phyloP scores from a whole-genome alignment of 1,284 basidiomycete genomes.

The Fomitopsis pinicola region DNA sequence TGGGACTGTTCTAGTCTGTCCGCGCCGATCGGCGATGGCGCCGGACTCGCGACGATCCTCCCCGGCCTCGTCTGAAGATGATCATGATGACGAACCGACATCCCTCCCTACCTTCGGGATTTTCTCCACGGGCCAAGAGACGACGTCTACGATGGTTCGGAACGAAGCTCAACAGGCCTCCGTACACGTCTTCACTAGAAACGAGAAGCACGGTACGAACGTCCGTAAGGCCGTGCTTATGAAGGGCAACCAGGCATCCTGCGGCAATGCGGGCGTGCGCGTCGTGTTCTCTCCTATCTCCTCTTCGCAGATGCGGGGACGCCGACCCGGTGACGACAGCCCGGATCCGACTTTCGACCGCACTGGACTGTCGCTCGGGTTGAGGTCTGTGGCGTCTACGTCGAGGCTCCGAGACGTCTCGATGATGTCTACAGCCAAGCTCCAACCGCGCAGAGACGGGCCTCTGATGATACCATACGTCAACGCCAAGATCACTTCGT shows the following conservation, averaged over 20 bases:
- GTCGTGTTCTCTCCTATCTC: constrained; percentile 39
- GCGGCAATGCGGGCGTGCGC: constrained; percentile 53
- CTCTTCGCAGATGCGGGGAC: constrained; percentile 9
- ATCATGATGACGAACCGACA: constrained; percentile 41
- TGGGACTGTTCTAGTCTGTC: constrained; percentile 58
- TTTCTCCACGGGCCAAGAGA: constrained; percentile 58
- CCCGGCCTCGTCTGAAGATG: constrained; percentile 25
- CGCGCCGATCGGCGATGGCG: constrained; percentile 31
- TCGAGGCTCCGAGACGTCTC: constrained; percentile 23
- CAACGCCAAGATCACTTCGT: constrained; percentile 47
- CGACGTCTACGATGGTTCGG: constrained; percentile 47
- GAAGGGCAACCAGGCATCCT: constrained; percentile 51
- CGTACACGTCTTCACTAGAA: constrained; percentile 60
- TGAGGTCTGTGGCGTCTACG: constrained; percentile 16
- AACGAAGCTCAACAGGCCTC: constrained; percentile 48
- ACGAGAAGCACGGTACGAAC: constrained; percentile 54
- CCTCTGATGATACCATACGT: constrained; percentile 61
- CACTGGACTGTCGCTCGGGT: constrained; percentile 27
- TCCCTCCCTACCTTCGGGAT: constrained; percentile 65
- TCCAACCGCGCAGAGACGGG: constrained; percentile 46
- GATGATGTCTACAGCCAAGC: constrained; percentile 18
- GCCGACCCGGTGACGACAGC: constrained; percentile 15
- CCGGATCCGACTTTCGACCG: constrained; percentile 27
- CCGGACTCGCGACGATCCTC: constrained; percentile 15
- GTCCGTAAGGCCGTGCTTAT: constrained; percentile 57